Base-by-base conservation (phyloP, 441 rosid genomes). In the Melastoma candidum region DNA sequence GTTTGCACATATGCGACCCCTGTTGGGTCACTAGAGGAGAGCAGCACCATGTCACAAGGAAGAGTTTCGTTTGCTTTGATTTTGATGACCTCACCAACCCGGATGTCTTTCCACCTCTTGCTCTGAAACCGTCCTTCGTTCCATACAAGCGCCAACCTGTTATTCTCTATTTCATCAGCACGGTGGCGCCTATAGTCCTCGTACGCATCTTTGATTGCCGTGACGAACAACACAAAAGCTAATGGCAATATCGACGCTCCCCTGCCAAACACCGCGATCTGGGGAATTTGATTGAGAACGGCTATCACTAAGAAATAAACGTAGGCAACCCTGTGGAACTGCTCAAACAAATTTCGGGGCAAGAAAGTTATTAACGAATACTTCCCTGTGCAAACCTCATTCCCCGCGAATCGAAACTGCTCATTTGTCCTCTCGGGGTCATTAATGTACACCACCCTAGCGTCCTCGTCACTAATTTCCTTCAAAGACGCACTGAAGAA, bases 1-100 rank as follows among this genome's bases (percentile, higher is more conserved):
- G 99, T 93, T 81, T 87, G 97, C 57, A 89, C 81, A 51, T 89
- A 93, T 12, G 90, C 97, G 72, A 87, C 95, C 39, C 97, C 99
- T 6, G 95, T 89, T 2, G 95, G 82, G 57, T 89, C 97, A 76
- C 99, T 89, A 1, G 97, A 84, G 0, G 93, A 82, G 49, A 93
- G 76, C 25, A 93, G 69, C 58, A 89, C 95, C 73, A 87, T 84
- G 61, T 93, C 99, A 72, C 97, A 89, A 54, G 97, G 96, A 72
- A 93, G 80, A 47, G 85, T 77, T 55, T 86, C 89, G 63, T 87
- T 78, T 1, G 83, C 77, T 3, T 63, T 57, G 29, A 89, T 68
- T 73, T 82, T 89, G 65, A 89, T 66, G 11, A 93, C 66, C 47
- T 94, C 96, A 59, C 97, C 97, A 41, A 80, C 95, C 50, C 54